Base-by-base conservation (phyloP, 2,329 filamentous ascomycete species). In the Diaporthe citrichinensis region DNA sequence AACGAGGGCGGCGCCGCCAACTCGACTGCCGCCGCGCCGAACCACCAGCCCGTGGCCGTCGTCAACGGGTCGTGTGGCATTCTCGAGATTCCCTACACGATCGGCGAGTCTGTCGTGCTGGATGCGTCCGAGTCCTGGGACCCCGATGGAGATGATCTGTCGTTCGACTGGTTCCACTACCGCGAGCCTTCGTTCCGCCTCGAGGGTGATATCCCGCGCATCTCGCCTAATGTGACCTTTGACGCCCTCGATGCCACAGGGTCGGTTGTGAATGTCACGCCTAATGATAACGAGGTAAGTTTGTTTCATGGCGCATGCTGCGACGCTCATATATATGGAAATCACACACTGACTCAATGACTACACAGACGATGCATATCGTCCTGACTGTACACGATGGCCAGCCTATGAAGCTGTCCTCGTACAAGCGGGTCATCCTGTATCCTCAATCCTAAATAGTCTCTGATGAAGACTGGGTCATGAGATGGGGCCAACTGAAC, bases 41-140 rank as follows among this genome's bases (percentile, higher is more conserved):
- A 76, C n/a, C 77, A 78, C 25, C 72, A 76, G 4, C 78, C 78
- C 0, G 76, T 78, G 17, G 73, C 67, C 1, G 73, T 67, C 0
- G 74, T 85, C 79, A 78, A 77, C n/a, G 78, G 78, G 4, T 75
- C 75, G 1, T 74, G 76, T 23, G 73, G 59, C 36, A 65, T 72
- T 9, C 44, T 79, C 3, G 25, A 75, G 59, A 61, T 78, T 31
- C 51, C 61, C 1, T 73, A 73, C 15, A 72, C 74, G 25, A 46
- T 73, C n/a, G 76, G 76, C 4, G 68, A 77, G 55, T 68, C 75
- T 20, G 55, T 79, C 10, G 65, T 74, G 14, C 71, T 79, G 0
- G 77, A 78, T 36, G 77, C 77, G 8, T 62, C 68, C 0, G 75
- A 74, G 67, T 77, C 76, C 7, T 79, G 76, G 53, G 76, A 79